These are phyloP conservation scores for Vitis cinerea DNA, from an alignment of 164 flowering plant species.

Conservation along the genomic window DNA sequence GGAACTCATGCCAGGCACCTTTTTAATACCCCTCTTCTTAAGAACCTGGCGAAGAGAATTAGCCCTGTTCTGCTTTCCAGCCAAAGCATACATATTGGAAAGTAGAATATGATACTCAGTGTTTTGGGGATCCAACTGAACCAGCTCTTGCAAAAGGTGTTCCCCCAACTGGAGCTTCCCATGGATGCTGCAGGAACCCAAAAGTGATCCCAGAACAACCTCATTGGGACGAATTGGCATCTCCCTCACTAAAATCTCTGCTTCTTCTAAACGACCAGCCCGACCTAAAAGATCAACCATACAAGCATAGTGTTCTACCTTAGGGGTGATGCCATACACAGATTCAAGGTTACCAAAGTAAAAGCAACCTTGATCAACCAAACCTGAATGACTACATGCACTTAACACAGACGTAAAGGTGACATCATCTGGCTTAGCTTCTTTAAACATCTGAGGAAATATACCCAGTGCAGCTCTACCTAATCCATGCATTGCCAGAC, in stretches of 20 bases:
- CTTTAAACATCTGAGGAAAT: conserved; percentile 40
- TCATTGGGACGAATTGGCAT: conserved; percentile 69
- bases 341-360: conserved; percentile 34
- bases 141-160: conserved; percentile 31
- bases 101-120: conserved; percentile 58
- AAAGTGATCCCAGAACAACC: conserved; percentile 62
- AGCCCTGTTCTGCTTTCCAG: conserved; percentile 42
- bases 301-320: conserved; percentile 70
- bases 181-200: conserved; percentile 57
- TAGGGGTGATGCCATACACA: conserved; percentile 41
- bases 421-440: conserved; percentile 54
- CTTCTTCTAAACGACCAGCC: conserved; percentile 65
- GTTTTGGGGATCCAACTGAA: conserved; percentile 48
- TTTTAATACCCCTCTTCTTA: conserved; percentile 38
- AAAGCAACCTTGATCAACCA: conserved; percentile 49
- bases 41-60: conserved; percentile 38
- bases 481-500: conserved; percentile 70
- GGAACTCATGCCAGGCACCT: conserved; percentile 67
- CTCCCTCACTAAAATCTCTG: conserved; percentile 41
- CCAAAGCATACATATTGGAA: conserved; percentile 52
- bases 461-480: conserved; percentile 35
- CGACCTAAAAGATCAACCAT: conserved; percentile 74
- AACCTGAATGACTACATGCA: conserved; percentile 74
- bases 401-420: conserved; percentile 53
- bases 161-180: conserved; percentile 55